Evolutionary conservation across 2,329 filamentous ascomycete species (phyloP), one percentile per base, ranked within the genome.

Genomic region (Xylaria sp.): DNA sequence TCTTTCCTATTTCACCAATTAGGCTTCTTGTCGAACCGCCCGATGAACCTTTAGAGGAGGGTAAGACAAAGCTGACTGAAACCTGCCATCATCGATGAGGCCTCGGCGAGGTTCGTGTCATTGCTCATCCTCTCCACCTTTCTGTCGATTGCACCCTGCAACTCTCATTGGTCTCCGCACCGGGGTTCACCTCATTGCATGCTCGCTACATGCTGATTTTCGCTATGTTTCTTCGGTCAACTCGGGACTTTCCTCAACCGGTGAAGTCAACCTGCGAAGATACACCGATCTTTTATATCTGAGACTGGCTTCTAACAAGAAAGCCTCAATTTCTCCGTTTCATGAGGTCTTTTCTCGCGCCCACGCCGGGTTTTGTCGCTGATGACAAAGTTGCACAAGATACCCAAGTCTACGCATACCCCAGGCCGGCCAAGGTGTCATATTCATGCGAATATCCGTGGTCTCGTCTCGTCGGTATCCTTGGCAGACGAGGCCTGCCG

Each of bases 1-100:
- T 50, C 21, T 49, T 37, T 63, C 51, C 51, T 42, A 57, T 53
- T 28, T 58, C 46, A 50, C 61, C 59, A 64, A 60, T 63, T 47
- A n/a, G 57, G 43, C 57, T 54, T 23, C 38, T 42, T 37, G 19
- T 50, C 52, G 38, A 45, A 31, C 21, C 37, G 46, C 42, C 60
- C 54, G 47, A 51, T 46, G 37, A 49, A 37, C 43, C 21, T 17
- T 46, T 37, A 9, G 54, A 46, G 57, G 57, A 54, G 42, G 57
- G 65, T 67, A 49, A 63, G 65, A 67, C 65, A 65, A 65, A 65
- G 52, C 62, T 62, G 53, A 57, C 55, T 63, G 50, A 28, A 52
- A 43, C 47, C 52, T 55, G 17, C 55, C 15, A 56, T 62, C 40
- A 28, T 47, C 45, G 28, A 52, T 54, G 43, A 67, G 49, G 49